phyloP scores from a whole-genome alignment of 805 yeast species.

The Candida namnaoensis region DNA sequence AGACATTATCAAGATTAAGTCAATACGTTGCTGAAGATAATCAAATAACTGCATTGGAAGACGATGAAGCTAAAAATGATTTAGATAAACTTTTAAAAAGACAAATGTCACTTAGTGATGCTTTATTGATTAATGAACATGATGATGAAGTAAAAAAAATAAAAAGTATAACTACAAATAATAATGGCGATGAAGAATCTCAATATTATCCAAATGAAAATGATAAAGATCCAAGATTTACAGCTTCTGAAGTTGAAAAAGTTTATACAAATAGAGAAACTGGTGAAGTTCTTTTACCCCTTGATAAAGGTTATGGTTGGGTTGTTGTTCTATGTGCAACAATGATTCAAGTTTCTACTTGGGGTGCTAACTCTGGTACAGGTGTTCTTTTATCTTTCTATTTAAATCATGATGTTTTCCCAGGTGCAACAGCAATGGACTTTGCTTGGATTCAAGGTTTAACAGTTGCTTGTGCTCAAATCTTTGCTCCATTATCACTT shows the following conservation, averaged over 20 bases:
- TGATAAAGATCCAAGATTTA: background rate
- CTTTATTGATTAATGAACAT: background rate
- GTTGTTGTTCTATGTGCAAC: slow-evolving; percentile 43
- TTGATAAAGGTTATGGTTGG: slow-evolving; percentile 71
- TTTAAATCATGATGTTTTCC: slow-evolving; percentile 37
- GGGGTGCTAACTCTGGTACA: slow-evolving; percentile 64
- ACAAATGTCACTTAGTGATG: background rate
- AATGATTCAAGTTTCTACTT: slow-evolving; percentile 46
- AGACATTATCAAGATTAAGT: background rate
- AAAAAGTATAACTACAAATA: background rate
- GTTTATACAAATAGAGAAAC: slow-evolving; percentile 26
- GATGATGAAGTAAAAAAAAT: background rate
- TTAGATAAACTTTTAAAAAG: background rate
- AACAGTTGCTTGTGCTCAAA: slow-evolving; percentile 46
- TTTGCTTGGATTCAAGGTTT: slow-evolving; percentile 65
- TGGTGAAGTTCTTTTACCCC: slow-evolving; percentile 29
- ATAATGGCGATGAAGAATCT: background rate
- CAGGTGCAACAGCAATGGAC: slow-evolving; percentile 47
- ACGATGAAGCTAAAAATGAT: too few species aligned
- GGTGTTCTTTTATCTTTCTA: slow-evolving; percentile 57
- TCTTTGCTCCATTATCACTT: slow-evolving; percentile 49
- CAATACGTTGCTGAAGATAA: background rate
- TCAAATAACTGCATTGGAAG: background rate
- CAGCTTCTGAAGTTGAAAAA: slow-evolving; percentile 11
- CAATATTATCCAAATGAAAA: background rate